phyloP scores from a whole-genome alignment of 306 rosid genomes.

The Glycine soja region DNA sequence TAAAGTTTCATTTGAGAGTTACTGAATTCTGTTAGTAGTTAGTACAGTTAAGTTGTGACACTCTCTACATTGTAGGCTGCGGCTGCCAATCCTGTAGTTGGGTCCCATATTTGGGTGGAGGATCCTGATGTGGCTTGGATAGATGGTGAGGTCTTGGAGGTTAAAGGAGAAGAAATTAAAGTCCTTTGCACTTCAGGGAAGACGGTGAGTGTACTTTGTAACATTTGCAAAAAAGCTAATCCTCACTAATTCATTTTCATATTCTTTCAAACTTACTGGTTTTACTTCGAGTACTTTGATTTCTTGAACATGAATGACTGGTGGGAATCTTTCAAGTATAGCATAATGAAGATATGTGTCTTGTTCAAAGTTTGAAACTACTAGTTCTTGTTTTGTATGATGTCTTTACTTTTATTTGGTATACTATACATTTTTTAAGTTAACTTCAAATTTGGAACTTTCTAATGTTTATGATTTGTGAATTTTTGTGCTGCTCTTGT shows the following conservation, averaged over 20 bases:
- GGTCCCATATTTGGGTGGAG: conserved; percentile 83
- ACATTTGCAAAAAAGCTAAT: conserved; percentile 8
- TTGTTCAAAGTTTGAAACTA: not conserved
- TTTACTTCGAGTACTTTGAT: conserved; percentile 5
- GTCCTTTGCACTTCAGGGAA: conserved; percentile 77
- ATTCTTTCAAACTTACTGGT: conserved; percentile 2
- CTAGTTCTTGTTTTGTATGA: not conserved
- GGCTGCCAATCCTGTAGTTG: conserved; percentile 59
- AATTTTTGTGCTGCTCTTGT: not conserved
- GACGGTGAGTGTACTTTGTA: conserved; percentile 58
- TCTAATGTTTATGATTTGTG: not conserved
- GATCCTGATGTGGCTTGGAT: conserved; percentile 80
- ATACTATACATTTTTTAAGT: not conserved
- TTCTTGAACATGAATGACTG: conserved; percentile 2
- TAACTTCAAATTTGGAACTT: not conserved
- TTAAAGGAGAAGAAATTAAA: conserved; percentile 66
- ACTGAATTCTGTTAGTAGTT: not conserved
- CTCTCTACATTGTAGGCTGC: conserved; percentile 61
- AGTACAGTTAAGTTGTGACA: conserved; percentile 39
- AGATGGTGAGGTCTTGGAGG: conserved; percentile 77
- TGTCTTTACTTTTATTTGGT: conserved; percentile 14
- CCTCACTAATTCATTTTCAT: conserved; percentile 19
- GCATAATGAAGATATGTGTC: not conserved
- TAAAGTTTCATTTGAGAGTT: too few species aligned
- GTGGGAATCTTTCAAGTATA: conserved; percentile 4